Conservation (phyloP, 78 protist species). For the Cavenderia fasciculata region DNA sequence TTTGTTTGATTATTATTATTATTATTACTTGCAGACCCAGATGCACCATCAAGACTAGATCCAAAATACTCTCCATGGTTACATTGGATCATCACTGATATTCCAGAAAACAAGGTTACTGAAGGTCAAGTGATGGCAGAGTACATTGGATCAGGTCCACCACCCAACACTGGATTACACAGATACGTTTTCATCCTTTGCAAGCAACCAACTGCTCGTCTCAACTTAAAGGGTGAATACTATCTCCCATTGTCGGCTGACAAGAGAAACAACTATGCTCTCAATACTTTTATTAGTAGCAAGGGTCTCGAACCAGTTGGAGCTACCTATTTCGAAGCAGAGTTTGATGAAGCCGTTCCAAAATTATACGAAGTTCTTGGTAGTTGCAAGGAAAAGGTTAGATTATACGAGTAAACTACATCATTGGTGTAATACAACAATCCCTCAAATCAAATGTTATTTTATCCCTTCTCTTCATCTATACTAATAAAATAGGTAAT, state of each 20-base stretch:
- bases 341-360: conserved; percentile 58
- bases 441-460: too few relatives aligned
- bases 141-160: conserved; percentile 67
- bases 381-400: neutral
- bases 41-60: conserved; percentile 50
- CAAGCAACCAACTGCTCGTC: conserved; percentile 22
- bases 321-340: conserved; percentile 23
- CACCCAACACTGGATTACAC: conserved; percentile 47
- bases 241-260: conserved; percentile 14
- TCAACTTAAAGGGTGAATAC: conserved; percentile 45
- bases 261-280: conserved; percentile 24
- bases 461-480: too few relatives aligned
- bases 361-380: conserved; percentile 2
- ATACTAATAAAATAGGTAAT: too few relatives aligned
- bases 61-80: conserved; percentile 47
- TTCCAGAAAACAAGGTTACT: conserved; percentile 43
- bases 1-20: neutral
- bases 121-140: conserved; percentile 2
- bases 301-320: conserved; percentile 29
- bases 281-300: conserved; percentile 10
- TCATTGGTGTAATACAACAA: too few relatives aligned
- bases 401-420: conserved; percentile 20
- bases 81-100: conserved; percentile 42
- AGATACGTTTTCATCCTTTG: conserved; percentile 32
- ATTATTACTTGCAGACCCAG: conserved; percentile 34